Evolutionary conservation across 768 basidiomycete species (phyloP).

Genomic region (Hemileccinum impolitum): DNA sequence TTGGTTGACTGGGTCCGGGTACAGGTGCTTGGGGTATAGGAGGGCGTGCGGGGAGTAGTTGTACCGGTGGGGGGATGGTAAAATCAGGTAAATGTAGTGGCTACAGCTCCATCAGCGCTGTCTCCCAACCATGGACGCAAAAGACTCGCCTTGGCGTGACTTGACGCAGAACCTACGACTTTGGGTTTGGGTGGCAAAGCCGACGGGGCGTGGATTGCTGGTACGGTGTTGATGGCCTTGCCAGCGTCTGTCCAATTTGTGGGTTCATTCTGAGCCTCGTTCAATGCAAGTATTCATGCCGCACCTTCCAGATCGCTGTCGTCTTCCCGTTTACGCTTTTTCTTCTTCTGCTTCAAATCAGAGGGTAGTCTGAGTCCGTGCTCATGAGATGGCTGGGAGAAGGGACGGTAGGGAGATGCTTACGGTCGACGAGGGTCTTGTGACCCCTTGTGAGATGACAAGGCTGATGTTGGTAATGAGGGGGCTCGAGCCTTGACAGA

Average conservation of each 20-base stretch:
- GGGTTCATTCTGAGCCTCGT: constrained; percentile 1
- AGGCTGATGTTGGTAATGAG: constrained; percentile 44
- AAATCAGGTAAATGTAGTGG: constrained; percentile 55
- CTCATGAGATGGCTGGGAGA: constrained; percentile 12
- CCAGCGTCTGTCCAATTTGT: constrained; percentile 40
- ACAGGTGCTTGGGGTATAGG: constrained; percentile 59
- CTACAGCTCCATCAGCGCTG: constrained; percentile 22
- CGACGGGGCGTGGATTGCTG: no score
- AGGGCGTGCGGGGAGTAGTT: constrained; percentile 59
- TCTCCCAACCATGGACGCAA: background rate
- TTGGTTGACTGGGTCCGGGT: constrained; percentile 81
- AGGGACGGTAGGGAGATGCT: constrained; percentile 23
- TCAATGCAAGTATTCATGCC: constrained; percentile 23
- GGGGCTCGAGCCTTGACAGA: constrained; percentile 47
- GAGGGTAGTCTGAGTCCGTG: constrained; percentile 32
- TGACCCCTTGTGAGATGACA: constrained; percentile 51
- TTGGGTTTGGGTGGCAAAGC: constrained; percentile 55
- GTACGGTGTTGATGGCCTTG: constrained; percentile 57
- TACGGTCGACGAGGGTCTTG: constrained; percentile 63
- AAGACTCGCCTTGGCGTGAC: constrained; percentile 49
- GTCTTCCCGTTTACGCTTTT: constrained; percentile 80
- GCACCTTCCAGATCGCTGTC: constrained; percentile 70
- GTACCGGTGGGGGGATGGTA: constrained; percentile 44
- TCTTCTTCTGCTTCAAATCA: constrained; percentile 75
- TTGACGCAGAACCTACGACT: constrained; percentile 40